phyloP scores from a whole-genome alignment of 2,329 filamentous ascomycete species.

The Aspergillus proliferans region DNA sequence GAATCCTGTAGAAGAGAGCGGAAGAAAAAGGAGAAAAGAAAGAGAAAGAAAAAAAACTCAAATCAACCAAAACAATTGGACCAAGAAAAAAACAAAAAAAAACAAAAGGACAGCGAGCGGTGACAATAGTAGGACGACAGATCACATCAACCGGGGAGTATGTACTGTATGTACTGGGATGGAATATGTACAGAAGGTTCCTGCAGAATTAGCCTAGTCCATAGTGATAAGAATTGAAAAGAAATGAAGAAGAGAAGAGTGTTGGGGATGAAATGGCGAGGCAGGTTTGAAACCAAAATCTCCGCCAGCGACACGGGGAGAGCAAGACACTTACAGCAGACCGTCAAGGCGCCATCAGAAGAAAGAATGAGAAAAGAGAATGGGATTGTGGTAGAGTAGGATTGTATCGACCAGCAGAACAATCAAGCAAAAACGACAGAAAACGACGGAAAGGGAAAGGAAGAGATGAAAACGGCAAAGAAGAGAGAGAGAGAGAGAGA shows the following conservation, averaged over 20 bases:
- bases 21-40: conserved; percentile 4
- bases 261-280: conserved; percentile 3
- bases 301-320: conserved; percentile 2
- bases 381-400: neutral
- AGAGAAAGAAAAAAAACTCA: neutral
- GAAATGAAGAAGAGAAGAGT: conserved; percentile 11
- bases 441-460: conserved; percentile 1
- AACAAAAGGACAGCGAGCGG: too few species aligned
- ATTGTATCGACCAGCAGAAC: neutral
- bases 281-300: neutral
- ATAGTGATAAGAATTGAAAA: conserved; percentile 18
- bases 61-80: conserved; percentile 1
- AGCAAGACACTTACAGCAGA: conserved; percentile 19
- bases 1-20: conserved; percentile 1
- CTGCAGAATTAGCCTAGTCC: neutral
- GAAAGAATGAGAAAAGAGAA: conserved; percentile 1
- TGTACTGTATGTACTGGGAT: neutral
- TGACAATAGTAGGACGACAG: neutral
- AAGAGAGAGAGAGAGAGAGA: neutral
- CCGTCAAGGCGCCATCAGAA: conserved; percentile 28
- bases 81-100: neutral
- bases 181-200: conserved; percentile 1
- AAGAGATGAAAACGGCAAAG: neutral
- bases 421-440: conserved; percentile 1
- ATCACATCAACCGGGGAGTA: conserved; percentile 23